phyloP scores from a whole-genome alignment of 805 yeast species.

The Cyberlindnera sargentensis region DNA sequence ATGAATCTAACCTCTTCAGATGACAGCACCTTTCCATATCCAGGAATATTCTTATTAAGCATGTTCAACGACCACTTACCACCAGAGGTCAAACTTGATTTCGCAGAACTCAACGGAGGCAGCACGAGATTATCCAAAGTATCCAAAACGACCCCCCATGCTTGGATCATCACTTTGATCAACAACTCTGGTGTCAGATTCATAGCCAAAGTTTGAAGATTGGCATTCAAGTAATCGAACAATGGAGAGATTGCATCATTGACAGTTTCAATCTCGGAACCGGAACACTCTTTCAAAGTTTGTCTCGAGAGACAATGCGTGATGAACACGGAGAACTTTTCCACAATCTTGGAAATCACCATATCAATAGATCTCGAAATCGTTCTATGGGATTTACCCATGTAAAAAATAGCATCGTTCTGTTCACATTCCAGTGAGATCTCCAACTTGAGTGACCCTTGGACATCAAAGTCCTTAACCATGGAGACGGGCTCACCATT shows the following conservation, averaged over 20 bases:
- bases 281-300: conserved; percentile 52
- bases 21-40: conserved; percentile 50
- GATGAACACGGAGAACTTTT: conserved; percentile 62
- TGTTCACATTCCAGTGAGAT: conserved; percentile 75
- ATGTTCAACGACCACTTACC: conserved; percentile 7
- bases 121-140: conserved; percentile 66
- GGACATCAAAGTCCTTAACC: conserved; percentile 49
- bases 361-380: conserved; percentile 59
- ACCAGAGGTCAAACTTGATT: conserved; percentile 8
- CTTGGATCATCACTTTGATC: conserved; percentile 60
- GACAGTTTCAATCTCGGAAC: conserved; percentile 37
- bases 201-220: conserved; percentile 56
- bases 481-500: conserved; percentile 63
- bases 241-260: conserved; percentile 67
- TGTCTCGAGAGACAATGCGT: conserved; percentile 48
- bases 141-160: conserved; percentile 71
- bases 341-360: conserved; percentile 62
- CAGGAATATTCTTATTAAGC: conserved; percentile 27
- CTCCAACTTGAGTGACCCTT: conserved; percentile 60
- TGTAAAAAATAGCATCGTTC: conserved; percentile 71
- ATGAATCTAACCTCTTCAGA: conserved; percentile 58
- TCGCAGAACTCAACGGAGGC: conserved; percentile 56
- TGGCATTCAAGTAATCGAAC: conserved; percentile 66
- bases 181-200: conserved; percentile 49
- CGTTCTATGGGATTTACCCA: conserved; percentile 69